Evolutionary conservation across 805 yeast species (phyloP), one percentile per base, ranked within the genome.

Genomic region (Barnettozyma sucrosica): DNA sequence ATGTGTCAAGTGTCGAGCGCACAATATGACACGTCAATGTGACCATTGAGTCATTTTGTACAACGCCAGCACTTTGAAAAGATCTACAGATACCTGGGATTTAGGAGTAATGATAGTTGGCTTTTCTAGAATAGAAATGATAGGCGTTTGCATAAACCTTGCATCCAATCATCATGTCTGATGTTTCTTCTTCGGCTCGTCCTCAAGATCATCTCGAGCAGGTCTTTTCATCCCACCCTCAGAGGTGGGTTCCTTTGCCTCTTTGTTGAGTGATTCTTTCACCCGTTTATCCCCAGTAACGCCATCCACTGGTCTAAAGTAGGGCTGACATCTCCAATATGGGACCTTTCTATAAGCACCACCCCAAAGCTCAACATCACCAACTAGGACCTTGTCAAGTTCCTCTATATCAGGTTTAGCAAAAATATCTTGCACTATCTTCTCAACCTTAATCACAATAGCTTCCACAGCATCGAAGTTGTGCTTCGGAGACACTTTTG

Each of bases 321-420:
- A 85, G 2, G 99, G 99, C 67, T 92, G 99, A 54, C 96, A 82
- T 58, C 98, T 76, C 98, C 98, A 92, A 64, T 85, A 89, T 2
- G 99, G 98, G 14, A 92, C 79, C 5, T 74, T 76, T 63, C 81
- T 80, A 64, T 93, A 92, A 13, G 73, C 57, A 1, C 95, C 96
- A 42, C 95, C 96, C 90, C 95, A 85, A 21, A 66, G 60, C 55
- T 80, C 80, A 33, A 60, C 56, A 7, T 75, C 78, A 0, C 89
- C 89, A 7, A 66, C 69, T 0, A 66, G 68, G 1, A 85, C 73
- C 4, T 59, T 65, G 58, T 89, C 97, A 18, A 74, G 51, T 44
- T 74, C 75, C 4, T 66, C 71, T n/a, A 80, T 80, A 47, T 80
- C 71, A 1, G 69, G 72, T 43, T 76, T 68, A 5, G 65, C 64